Evolutionary conservation across 768 basidiomycete genomes (phyloP).

Genomic region (Boletus pseudopeckii): DNA sequence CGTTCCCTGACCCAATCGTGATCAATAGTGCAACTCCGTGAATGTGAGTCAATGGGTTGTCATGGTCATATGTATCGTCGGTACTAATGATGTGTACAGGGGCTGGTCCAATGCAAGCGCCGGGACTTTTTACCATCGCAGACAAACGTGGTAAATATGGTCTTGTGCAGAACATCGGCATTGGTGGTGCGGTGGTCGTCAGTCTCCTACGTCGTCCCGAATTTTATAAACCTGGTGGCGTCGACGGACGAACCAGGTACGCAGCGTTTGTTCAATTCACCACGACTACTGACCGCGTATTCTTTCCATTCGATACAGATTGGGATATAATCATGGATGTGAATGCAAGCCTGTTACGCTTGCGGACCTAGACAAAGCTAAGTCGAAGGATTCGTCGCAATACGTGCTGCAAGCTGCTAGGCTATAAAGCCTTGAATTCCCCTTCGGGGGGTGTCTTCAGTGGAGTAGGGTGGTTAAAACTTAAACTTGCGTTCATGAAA

Average conservation of each 20-base stretch:
- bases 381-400: conserved; percentile 58
- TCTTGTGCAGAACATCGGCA: conserved; percentile 78
- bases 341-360: conserved; percentile 61
- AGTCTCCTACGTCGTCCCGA: conserved; percentile 74
- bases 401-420: conserved; percentile 40
- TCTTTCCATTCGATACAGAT: conserved; percentile 32
- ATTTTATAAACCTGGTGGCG: conserved; percentile 65
- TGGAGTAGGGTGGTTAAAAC: too few relatives aligned
- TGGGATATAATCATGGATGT: conserved; percentile 80
- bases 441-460: background rate
- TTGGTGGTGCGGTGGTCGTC: conserved; percentile 78
- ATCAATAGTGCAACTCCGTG: conserved; percentile 64
- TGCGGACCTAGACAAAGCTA: conserved; percentile 71
- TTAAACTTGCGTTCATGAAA: background rate
- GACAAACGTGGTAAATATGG: conserved; percentile 77
- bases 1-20: background rate
- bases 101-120: conserved; percentile 84
- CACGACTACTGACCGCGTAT: background rate
- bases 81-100: conserved; percentile 36
- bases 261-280: background rate
- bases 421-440: conserved; percentile 29
- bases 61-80: background rate
- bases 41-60: conserved; percentile 43
- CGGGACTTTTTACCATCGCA: conserved; percentile 56
- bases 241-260: conserved; percentile 65